These are phyloP conservation scores for Coleophoma cylindrospora DNA, from an alignment of 2,329 filamentous ascomycete genomes.

Conservation along the genomic window DNA sequence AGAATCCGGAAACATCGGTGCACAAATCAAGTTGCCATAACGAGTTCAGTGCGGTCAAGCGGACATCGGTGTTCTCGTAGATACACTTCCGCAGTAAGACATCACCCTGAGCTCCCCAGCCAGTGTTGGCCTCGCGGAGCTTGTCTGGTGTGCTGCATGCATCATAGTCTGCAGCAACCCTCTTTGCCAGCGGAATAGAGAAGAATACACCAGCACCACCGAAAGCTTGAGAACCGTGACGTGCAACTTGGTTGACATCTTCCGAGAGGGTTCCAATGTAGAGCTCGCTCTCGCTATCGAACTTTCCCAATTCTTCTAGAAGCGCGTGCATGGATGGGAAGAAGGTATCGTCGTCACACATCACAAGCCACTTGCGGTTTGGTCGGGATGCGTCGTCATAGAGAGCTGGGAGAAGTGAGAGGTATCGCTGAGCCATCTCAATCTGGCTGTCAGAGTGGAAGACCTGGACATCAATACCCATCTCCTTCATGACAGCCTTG, in stretches of 20 bases:
- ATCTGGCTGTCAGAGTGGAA: slow-evolving; percentile 46
- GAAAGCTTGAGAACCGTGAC: slow-evolving; percentile 26
- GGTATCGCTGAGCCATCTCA: slow-evolving; percentile 54
- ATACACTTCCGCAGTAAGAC: slow-evolving; percentile 25
- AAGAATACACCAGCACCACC: slow-evolving; percentile 27
- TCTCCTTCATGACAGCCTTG: slow-evolving; percentile 36
- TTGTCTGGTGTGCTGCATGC: slow-evolving; percentile 44
- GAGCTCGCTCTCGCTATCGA: slow-evolving; percentile 17
- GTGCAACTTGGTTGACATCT: slow-evolving; percentile 22
- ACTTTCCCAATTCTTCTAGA: slow-evolving; percentile 15
- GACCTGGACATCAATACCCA: slow-evolving; percentile 53
- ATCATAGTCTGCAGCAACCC: slow-evolving; percentile 39
- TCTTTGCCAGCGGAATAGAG: slow-evolving; percentile 35
- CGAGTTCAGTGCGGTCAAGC: slow-evolving; percentile 21
- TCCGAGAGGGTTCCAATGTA: slow-evolving; percentile 27
- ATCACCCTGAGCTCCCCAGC: slow-evolving; percentile 44
- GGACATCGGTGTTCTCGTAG: slow-evolving; percentile 24
- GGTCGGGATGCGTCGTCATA: slow-evolving; percentile 45
- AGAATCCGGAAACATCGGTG: slow-evolving; percentile 24
- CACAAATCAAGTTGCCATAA: slow-evolving; percentile 24
- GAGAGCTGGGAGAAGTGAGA: slow-evolving; percentile 48
- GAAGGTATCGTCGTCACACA: slow-evolving; percentile 29
- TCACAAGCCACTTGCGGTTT: slow-evolving; percentile 34
- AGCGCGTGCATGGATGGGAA: slow-evolving; percentile 25
- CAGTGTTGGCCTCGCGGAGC: slow-evolving; percentile 48